Evolutionary conservation across 345 rosid species (phyloP), one percentile per base, ranked within the genome.

Genomic region (Ailanthus altissimus): DNA sequence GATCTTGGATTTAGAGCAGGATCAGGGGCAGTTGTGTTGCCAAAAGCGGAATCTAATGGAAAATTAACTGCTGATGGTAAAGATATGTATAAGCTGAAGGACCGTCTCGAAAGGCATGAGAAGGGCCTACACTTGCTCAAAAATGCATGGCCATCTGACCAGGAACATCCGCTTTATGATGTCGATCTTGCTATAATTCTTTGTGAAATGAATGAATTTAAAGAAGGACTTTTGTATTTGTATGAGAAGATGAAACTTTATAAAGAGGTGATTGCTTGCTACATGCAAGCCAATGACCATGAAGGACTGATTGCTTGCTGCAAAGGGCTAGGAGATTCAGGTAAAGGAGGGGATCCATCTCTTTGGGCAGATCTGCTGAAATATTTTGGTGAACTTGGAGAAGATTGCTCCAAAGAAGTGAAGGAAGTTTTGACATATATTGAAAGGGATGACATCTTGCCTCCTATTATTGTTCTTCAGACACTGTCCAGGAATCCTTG

Each of bases 361-460:
- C 98, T 96, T 71, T 96, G 99, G 99, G 99, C 97, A 67, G 99
- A 96, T 86, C 88, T 96, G 80, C 88, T 96, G 62, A 96, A 94
- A 81, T 93, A 96, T 85, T 96, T 93, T 85, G 98, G 99, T 82
- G 98, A 96, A 88, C 90, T 89, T 42, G 99, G 99, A 32, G 98
- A 93, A 87, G 98, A 96, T 85, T 96, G 99, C 84, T 90, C 97
- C 79, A 92, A 90, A 79, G 99, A 96, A 84, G 97, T 92, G 83
- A 96, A 90, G 83, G 97, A 96, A 83, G 94, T 93, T 64, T 87
- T 96, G 82, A 83, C 95, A 64, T 93, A 89, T 69, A 89, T 96
- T 46, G 98, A 96, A 84, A 88, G 93, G 67, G 98, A 96, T 83
- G 97, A 96, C 84, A 93, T 96, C 56, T 81, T 96, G 83, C 99